These are phyloP conservation scores for Solanum neorickii DNA, from an alignment of 257 asterid genomes.

Conservation along the genomic window DNA sequence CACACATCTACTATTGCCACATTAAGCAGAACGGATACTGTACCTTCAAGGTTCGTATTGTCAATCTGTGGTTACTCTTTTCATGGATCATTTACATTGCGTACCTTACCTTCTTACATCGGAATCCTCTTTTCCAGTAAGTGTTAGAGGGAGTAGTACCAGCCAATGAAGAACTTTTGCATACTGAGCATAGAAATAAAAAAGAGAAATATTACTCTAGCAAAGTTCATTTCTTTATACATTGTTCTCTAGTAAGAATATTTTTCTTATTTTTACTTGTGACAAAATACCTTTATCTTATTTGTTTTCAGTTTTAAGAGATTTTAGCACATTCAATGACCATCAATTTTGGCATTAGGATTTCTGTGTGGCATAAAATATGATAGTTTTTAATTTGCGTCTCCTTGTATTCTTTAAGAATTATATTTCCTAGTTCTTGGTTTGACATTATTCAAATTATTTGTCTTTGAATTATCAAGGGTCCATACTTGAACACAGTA, in stretches of 20 bases:
- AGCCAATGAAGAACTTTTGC: not conserved
- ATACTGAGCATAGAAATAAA: not conserved
- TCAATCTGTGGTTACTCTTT: not conserved
- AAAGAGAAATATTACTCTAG: not conserved
- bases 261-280: not conserved
- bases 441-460: not conserved
- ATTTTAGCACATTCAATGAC: not conserved
- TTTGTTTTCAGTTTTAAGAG: not conserved
- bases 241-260: not conserved
- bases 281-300: not conserved
- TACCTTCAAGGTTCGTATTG: conserved; percentile 47
- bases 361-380: not conserved
- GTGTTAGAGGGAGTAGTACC: not conserved
- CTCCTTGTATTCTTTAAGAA: not conserved
- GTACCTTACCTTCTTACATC: not conserved
- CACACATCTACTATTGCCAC: conserved; percentile 46
- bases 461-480: conserved; percentile 29
- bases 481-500: conserved; percentile 40
- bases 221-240: not conserved
- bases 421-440: not conserved
- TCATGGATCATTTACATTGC: not conserved
- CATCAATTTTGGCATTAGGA: not conserved
- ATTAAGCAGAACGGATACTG: conserved; percentile 33
- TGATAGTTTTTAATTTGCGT: not conserved
- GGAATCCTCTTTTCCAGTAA: not conserved